phyloP scores from a whole-genome alignment of 2,329 filamentous ascomycete species.

The Fusarium sp. region DNA sequence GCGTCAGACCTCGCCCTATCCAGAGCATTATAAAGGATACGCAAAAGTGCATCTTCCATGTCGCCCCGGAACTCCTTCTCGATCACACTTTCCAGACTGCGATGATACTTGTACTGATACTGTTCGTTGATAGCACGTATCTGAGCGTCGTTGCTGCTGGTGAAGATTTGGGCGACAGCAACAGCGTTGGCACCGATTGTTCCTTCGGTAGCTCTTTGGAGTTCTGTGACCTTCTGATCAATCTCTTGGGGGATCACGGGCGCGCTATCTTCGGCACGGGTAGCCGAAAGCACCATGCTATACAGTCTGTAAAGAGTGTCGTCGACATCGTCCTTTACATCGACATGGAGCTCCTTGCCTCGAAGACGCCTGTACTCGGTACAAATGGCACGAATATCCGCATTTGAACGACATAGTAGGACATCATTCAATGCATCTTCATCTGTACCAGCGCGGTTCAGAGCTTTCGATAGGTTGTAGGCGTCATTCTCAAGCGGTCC shows the following conservation, averaged over 20 bases:
- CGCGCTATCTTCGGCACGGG: slow-evolving; percentile 45
- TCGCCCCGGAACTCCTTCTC: slow-evolving; percentile 52
- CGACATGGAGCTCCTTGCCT: slow-evolving; percentile 46
- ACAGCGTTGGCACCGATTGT: slow-evolving; percentile 47
- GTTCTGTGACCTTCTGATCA: slow-evolving; percentile 49
- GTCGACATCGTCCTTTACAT: slow-evolving; percentile 50
- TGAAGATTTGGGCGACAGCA: slow-evolving; percentile 49
- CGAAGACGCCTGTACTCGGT: slow-evolving; percentile 46
- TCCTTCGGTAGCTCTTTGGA: slow-evolving; percentile 50
- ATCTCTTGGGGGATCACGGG: slow-evolving; percentile 46
- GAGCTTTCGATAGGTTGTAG: slow-evolving; percentile 45
- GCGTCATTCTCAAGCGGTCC: slow-evolving; percentile 51
- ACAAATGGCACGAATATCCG: slow-evolving; percentile 50
- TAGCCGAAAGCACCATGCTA: slow-evolving; percentile 49
- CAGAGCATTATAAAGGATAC: slow-evolving; percentile 44
- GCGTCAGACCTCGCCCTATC: slow-evolving; percentile 45
- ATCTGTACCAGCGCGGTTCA: slow-evolving; percentile 49
- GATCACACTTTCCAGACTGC: slow-evolving; percentile 49
- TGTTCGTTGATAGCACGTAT: slow-evolving; percentile 46
- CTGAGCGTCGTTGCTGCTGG: slow-evolving; percentile 48
- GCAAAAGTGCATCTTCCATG: slow-evolving; percentile 50
- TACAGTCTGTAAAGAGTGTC: slow-evolving; percentile 49
- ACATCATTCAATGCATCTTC: slow-evolving; percentile 51
- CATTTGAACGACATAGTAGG: slow-evolving; percentile 51
- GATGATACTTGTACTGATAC: slow-evolving; percentile 50